Base-by-base conservation (phyloP, 2,329 filamentous ascomycete species). In the Orbilia oligospora region DNA sequence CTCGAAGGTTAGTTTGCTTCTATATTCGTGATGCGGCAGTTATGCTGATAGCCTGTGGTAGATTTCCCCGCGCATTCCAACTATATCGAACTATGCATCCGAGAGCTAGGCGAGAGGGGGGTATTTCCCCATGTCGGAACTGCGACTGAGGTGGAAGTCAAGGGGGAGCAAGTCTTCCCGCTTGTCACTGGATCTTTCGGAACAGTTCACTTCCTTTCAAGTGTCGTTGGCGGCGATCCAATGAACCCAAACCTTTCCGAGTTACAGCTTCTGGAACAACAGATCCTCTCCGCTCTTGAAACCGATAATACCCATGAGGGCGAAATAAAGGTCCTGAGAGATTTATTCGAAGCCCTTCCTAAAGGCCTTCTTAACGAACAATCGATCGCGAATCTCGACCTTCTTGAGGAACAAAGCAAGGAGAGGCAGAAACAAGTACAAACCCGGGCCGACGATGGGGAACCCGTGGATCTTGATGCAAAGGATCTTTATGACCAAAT, bases 21-120 rank as follows among this genome's bases (percentile, higher is more conserved):
- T 9, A 8, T 1, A n/a, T 53, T 65, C 41, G 5, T 38, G 18
- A 33, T 48, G 46, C 20, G 14, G 22, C 20, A 20, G 16, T 20
- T 3, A 46, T 58, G 44, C 30, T 78, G 63, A 72, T 22, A 49
- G 38, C 5, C 18, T 10, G 10, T 8, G 33, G 18, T 68, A 89
- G 94, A 97, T 83, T 98, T 91, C 86, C 91, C 94, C 67, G 95
- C 94, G 12, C 95, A 97, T 85, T 97, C 93, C 83, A 97, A 97
- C 87, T 97, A 97, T 85, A 90, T 88, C 10, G 94, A 97, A 84
- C 89, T 97, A 75, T 93, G 92, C 73, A 87, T 97, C 56, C 93
- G 96, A 81, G 94, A 97, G 84, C 85, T 97, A 82, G 94, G 93
- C 66, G 93, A 96, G 85, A 87, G 86, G 6, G 89, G 92, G 76